Base-by-base conservation (phyloP, 2,329 filamentous ascomycete species). In the Pseudocercospora vitis region DNA sequence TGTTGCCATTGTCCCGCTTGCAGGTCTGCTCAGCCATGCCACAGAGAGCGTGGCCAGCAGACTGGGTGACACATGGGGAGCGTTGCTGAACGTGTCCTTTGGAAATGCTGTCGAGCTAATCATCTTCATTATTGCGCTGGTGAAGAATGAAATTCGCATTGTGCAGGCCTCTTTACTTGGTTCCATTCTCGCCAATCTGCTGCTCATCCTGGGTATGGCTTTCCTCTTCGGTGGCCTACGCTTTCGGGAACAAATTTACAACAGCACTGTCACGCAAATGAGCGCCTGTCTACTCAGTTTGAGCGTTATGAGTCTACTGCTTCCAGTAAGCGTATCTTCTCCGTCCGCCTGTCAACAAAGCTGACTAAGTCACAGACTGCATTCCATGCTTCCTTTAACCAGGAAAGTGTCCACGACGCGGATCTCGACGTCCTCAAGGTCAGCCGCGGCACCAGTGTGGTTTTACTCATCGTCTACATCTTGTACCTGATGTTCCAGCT, bases 221-320 rank as follows among this genome's bases (percentile, higher is more conserved):
- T 96, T 96, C 71, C 81, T 95, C 48, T 74, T 95, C 19, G 91
- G 91, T 66, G 91, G 91, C 59, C 76, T 96, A 50, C 85, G 90
- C 58, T 96, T 84, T 71, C 86, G 88, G 69, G 91, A 96, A 75
- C 91, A 96, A 77, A 86, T 96, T 58, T 96, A 96, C 75, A 96
- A 96, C 74, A 94, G 85, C 73, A 96, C 89, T 18, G 89, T 96
- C 54, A 96, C 91, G 0, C 91, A 96, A 70, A 96, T 96, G 89
- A 96, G 90, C 69, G 91, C 91, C 48, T 95, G 90, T 74, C 78
- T 96, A 63, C 81, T 96, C 63, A 95, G 89, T 76, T 73, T 96
- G 71, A 91, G 88, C 67, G 91, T 95, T 56, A 91, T 89, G 73
- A 96, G 91, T 76, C 78, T 96, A 18, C 81, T 96, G 21, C 74